These are phyloP conservation scores for Lasiosphaeriaceae sp. DNA, from an alignment of 495 filamentous ascomycete species.

Conservation along the genomic window DNA sequence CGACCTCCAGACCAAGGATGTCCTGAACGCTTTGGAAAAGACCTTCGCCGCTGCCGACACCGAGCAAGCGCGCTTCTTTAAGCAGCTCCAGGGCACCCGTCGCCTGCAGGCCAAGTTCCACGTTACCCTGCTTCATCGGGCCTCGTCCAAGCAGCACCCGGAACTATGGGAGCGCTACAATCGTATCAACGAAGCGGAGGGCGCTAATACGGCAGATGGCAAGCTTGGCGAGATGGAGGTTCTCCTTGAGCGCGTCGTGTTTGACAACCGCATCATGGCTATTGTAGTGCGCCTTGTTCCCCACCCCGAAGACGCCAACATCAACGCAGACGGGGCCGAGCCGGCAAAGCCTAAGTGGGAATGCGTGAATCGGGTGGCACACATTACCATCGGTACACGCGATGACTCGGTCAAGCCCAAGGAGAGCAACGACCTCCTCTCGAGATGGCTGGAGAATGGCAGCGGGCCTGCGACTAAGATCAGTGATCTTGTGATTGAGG, in stretches of 20 bases:
- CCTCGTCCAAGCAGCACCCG: constrained; percentile 50
- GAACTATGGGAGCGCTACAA: constrained; percentile 69
- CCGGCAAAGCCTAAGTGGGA: constrained; percentile 46
- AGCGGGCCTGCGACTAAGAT: constrained; percentile 43
- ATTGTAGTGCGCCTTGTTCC: constrained; percentile 68
- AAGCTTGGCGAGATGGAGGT: constrained; percentile 47
- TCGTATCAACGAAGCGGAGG: constrained; percentile 40
- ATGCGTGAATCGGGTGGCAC: constrained; percentile 73
- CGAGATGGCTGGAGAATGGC: constrained; percentile 57
- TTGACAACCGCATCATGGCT: constrained; percentile 80
- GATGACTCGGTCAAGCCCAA: constrained; percentile 72
- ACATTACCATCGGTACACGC: constrained; percentile 85
- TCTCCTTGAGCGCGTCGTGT: constrained; percentile 61
- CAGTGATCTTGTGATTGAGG: constrained; percentile 45
- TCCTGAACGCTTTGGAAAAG: constrained; percentile 61
- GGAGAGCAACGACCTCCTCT: constrained; percentile 84
- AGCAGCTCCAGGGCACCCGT: constrained; percentile 63
- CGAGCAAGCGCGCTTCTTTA: constrained; percentile 61
- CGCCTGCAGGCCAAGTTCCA: constrained; percentile 87
- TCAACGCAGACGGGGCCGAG: constrained; percentile 22
- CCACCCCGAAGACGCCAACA: constrained; percentile 25
- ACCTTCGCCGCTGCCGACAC: constrained; percentile 54
- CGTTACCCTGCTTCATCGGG: constrained; percentile 86
- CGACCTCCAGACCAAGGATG: constrained; percentile 52
- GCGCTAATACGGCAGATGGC: constrained; percentile 28